Conservation (phyloP, 305 asterid species). For the Rubia tinctorum region DNA sequence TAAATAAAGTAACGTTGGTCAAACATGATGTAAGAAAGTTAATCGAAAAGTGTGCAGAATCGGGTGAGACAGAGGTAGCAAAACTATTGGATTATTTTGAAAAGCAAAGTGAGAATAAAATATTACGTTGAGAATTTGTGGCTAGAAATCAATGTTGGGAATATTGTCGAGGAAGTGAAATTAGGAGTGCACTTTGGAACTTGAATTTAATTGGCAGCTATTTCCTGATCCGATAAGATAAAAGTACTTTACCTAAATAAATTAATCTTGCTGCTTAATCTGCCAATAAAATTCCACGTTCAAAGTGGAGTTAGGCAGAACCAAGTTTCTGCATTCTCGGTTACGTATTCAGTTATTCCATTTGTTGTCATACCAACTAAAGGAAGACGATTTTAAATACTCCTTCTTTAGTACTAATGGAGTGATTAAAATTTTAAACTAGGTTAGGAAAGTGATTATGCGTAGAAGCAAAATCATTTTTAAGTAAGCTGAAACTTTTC, state of each 20-base stretch:
- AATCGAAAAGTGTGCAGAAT: too few species aligned
- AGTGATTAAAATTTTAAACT: not conserved
- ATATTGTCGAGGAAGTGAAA: constrained; percentile 5
- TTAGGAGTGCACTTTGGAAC: not conserved
- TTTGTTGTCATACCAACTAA: not conserved
- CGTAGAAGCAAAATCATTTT: not conserved
- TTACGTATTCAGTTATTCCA: constrained; percentile 2
- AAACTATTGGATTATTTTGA: not conserved
- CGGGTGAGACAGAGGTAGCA: too few species aligned
- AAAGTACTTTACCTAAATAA: too few species aligned
- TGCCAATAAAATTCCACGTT: constrained; percentile 2
- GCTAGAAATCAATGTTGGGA: not conserved
- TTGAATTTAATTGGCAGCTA: not conserved
- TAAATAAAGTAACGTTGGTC: too few species aligned
- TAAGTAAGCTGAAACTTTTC: constrained; percentile 1
- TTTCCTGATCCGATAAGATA: constrained; percentile 8
- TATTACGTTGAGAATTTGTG: not conserved
- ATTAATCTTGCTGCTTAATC: not conserved
- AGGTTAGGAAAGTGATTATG: not conserved
- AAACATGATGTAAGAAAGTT: too few species aligned
- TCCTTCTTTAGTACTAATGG: not conserved
- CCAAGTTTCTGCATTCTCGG: too few species aligned
- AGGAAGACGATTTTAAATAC: not conserved
- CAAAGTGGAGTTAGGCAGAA: constrained; percentile 25
- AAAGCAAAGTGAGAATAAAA: not conserved